Percentiles rank a stretch among this genome's conserved stretches.
Evolutionary conservation across 2,329 filamentous ascomycete genomes (phyloP).

Genomic region (Fusarium goolgardi): DNA sequence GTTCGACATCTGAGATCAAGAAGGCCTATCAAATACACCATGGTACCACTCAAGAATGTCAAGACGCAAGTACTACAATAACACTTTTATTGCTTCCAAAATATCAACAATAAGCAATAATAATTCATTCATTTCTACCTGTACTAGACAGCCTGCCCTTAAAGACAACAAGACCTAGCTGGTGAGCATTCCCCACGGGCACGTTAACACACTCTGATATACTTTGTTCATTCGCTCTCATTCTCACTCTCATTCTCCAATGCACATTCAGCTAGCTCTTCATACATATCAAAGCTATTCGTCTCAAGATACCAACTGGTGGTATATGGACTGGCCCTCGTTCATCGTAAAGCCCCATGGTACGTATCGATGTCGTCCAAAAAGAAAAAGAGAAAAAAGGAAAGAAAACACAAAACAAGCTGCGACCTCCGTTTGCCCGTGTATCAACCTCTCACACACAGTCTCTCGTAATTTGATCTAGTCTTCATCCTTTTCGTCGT

Average conservation of each 20-base stretch:
- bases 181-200: not conserved
- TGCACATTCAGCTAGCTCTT: not conserved
- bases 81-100: not conserved
- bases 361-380: not conserved
- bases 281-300: not conserved
- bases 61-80: not conserved
- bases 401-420: not conserved
- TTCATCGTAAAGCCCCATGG: not conserved
- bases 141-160: not conserved
- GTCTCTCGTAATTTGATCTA: not conserved
- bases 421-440: not conserved
- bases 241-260: not conserved
- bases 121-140: not conserved
- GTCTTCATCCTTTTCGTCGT: constrained; percentile 5
- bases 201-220: not conserved
- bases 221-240: not conserved
- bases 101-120: not conserved
- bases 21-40: not conserved
- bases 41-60: too few relatives aligned
- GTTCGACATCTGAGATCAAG: not conserved
- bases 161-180: not conserved
- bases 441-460: not conserved
- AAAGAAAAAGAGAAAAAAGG: not conserved
- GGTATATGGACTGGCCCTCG: not conserved
- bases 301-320: not conserved